Percentiles rank a stretch among this genome's conserved stretches.
Evolutionary conservation across 345 rosid species (phyloP).

Genomic region (Eucalyptus curtisii): DNA sequence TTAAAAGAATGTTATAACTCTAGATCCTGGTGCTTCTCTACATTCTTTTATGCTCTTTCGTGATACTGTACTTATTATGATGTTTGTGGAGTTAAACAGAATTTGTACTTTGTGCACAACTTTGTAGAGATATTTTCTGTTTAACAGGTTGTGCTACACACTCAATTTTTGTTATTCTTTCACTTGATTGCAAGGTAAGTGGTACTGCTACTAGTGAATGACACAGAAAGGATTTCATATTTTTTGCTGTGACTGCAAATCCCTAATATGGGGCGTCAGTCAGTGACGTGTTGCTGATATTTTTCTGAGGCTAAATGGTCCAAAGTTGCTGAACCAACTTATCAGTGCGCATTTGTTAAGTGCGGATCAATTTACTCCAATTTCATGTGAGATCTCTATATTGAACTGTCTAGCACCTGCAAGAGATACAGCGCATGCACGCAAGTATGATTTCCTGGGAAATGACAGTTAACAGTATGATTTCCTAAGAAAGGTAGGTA

Average conservation of each 20-base stretch:
- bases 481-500: neutral
- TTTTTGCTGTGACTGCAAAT: neutral
- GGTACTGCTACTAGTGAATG: neutral
- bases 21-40: neutral
- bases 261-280: neutral
- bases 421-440: neutral
- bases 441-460: neutral
- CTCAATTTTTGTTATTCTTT: neutral
- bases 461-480: neutral
- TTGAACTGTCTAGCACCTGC: neutral
- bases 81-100: neutral
- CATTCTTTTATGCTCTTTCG: neutral
- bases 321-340: neutral
- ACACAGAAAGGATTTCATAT: neutral
- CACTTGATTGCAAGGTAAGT: neutral
- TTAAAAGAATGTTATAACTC: neutral
- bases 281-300: neutral
- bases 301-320: neutral
- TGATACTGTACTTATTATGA: neutral
- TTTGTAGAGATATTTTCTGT: neutral
- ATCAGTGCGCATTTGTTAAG: neutral
- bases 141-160: neutral
- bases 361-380: neutral
- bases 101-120: neutral
- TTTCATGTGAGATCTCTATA: neutral